Percentiles rank a stretch among this genome's conserved stretches.
Evolutionary conservation across 768 basidiomycete species (phyloP).

Genomic region (Amanita pallidorosea): DNA sequence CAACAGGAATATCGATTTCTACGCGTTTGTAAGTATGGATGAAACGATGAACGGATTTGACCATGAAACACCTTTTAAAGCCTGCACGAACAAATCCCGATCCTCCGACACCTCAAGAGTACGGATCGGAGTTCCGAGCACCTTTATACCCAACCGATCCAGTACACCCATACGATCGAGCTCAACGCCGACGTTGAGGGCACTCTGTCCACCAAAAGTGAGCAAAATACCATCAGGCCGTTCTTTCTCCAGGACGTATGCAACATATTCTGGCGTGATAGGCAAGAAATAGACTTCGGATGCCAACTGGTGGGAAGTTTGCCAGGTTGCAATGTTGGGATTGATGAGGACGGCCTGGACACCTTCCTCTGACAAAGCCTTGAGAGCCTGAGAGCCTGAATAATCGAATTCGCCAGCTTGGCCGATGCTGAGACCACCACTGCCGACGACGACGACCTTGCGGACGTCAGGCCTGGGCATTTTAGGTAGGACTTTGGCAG

Average conservation of each 20-base stretch:
- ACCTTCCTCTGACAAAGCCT: conserved; percentile 93
- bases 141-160: conserved; percentile 85
- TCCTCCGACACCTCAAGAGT: conserved; percentile 97
- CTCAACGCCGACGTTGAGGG: conserved; percentile 94
- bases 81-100: conserved; percentile 90
- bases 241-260: conserved; percentile 97
- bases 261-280: conserved; percentile 94
- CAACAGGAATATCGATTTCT: conserved; percentile 97
- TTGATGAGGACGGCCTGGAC: conserved; percentile 93
- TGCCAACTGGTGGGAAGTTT: conserved; percentile 95
- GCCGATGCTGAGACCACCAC: conserved; percentile 92
- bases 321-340: conserved; percentile 99
- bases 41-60: conserved; percentile 4
- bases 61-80: conserved; percentile 69
- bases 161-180: conserved; percentile 95
- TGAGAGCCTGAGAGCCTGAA: conserved; percentile 97
- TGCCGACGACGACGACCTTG: conserved; percentile 93
- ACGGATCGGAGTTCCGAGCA: conserved; percentile 89
- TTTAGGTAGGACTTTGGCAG: conserved; percentile 89
- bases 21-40: neutral
- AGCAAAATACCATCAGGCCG: conserved; percentile 94
- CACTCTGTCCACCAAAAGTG: conserved; percentile 97
- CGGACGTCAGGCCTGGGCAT: conserved; percentile 85
- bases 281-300: conserved; percentile 97
- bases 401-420: conserved; percentile 99